Evolutionary conservation across 257 asterid genomes (phyloP).

Genomic region (Cynanchum wilfordii): DNA sequence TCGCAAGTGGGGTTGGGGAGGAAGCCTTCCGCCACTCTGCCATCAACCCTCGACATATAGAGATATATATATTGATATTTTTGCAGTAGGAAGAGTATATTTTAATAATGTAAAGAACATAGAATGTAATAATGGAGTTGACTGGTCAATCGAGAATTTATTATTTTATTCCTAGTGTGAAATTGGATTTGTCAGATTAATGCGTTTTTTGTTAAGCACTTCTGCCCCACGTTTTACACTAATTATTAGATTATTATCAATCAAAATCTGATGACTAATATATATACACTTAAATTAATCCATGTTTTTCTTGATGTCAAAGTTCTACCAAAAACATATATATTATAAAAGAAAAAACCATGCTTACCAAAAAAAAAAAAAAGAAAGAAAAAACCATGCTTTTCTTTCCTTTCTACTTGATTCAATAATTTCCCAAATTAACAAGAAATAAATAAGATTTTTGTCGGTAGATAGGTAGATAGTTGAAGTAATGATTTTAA

Average conservation of each 20-base stretch:
- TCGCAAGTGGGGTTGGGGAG: too few relatives aligned
- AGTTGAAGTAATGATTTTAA: too few relatives aligned
- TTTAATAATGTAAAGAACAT: too few relatives aligned
- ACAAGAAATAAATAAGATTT: too few relatives aligned
- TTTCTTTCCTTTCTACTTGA: too few relatives aligned
- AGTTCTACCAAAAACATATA: not conserved
- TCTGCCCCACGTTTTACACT: slow-evolving; percentile 13
- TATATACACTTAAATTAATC: not conserved
- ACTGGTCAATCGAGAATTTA: not conserved
- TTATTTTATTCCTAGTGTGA: not conserved
- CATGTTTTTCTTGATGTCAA: not conserved
- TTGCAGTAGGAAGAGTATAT: too few relatives aligned
- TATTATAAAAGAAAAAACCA: not conserved
- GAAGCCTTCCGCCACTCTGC: too few relatives aligned
- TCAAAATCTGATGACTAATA: slow-evolving; percentile 7
- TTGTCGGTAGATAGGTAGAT: too few relatives aligned
- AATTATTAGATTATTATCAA: not conserved
- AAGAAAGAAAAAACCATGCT: not conserved
- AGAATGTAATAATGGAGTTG: not conserved
- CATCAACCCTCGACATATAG: too few relatives aligned
- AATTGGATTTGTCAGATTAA: slow-evolving; percentile 4
- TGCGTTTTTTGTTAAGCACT: slow-evolving; percentile 18
- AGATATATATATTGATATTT: too few relatives aligned
- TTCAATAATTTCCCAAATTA: too few relatives aligned
- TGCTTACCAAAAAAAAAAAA: not conserved